Evolutionary conservation across 148 eudicot species (phyloP).

Genomic region (Chenopodium berlandieri): DNA sequence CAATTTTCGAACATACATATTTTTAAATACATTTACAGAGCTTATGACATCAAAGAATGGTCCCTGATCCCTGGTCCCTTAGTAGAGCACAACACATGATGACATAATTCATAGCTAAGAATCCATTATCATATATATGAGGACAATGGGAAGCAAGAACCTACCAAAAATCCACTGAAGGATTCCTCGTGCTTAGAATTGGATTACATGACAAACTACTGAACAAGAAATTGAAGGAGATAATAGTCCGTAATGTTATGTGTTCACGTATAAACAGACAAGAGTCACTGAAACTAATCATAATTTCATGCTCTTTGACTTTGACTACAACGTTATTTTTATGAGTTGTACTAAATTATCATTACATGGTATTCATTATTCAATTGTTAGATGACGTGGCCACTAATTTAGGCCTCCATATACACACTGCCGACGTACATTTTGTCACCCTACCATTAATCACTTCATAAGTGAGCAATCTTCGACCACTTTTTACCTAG

Average conservation of each 20-base stretch:
- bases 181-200: neutral
- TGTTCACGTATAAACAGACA: neutral
- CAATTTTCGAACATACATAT: no score
- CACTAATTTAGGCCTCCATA: neutral
- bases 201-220: neutral
- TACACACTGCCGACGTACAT: no score
- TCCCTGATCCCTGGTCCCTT: neutral
- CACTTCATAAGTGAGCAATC: neutral
- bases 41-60: neutral
- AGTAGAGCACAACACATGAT: neutral
- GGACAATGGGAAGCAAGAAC: slow-evolving; percentile 6
- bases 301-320: slow-evolving; percentile 1
- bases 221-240: neutral
- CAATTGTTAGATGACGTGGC: neutral
- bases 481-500: no score
- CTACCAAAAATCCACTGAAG: slow-evolving; percentile 9
- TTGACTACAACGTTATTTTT: slow-evolving; percentile 5
- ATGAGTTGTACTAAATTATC: no score
- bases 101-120: slow-evolving; percentile 2
- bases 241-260: neutral
- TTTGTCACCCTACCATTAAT: neutral
- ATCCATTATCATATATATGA: neutral
- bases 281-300: neutral
- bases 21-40: no score
- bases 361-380: neutral